Conservation (phyloP, 768 basidiomycete species). For the Paxillus involutus region DNA sequence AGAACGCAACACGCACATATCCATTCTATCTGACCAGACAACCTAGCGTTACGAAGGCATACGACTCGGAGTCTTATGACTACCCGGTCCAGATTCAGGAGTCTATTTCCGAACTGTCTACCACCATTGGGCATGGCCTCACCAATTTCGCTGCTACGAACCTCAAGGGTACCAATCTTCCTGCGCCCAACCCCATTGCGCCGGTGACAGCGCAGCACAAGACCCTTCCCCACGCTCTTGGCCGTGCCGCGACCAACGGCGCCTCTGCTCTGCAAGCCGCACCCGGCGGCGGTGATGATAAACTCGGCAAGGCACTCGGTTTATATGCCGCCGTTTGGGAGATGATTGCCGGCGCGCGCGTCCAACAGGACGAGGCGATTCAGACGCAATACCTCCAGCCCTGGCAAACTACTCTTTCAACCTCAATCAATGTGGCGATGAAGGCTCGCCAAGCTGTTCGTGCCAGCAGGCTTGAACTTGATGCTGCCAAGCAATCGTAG, state of each 20-base stretch:
- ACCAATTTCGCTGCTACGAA: constrained; percentile 86
- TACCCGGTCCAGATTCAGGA: constrained; percentile 90
- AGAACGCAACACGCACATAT: constrained; percentile 19
- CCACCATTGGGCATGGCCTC: constrained; percentile 69
- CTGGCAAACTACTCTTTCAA: constrained; percentile 86
- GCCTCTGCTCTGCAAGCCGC: constrained; percentile 45
- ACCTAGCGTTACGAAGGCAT: constrained; percentile 80
- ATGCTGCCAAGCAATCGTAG: constrained; percentile 86
- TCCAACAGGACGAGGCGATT: constrained; percentile 78
- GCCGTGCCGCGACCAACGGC: constrained; percentile 72
- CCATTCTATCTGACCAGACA: not conserved
- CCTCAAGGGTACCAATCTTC: constrained; percentile 86
- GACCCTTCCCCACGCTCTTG: constrained; percentile 94
- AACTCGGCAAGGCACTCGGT: constrained; percentile 75
- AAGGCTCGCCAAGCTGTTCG: constrained; percentile 87
- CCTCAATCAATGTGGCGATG: constrained; percentile 85
- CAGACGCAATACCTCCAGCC: constrained; percentile 68
- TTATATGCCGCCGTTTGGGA: constrained; percentile 84
- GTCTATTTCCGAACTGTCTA: constrained; percentile 69
- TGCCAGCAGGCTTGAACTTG: constrained; percentile 80
- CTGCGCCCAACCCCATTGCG: constrained; percentile 60
- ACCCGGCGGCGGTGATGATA: constrained; percentile 54
- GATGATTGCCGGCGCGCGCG: constrained; percentile 73
- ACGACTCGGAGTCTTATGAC: constrained; percentile 85
- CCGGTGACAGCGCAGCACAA: constrained; percentile 74